Percentiles rank a stretch among this genome's conserved stretches.
phyloP scores from a whole-genome alignment of 306 rosid species.

The Cercis canadensis region DNA sequence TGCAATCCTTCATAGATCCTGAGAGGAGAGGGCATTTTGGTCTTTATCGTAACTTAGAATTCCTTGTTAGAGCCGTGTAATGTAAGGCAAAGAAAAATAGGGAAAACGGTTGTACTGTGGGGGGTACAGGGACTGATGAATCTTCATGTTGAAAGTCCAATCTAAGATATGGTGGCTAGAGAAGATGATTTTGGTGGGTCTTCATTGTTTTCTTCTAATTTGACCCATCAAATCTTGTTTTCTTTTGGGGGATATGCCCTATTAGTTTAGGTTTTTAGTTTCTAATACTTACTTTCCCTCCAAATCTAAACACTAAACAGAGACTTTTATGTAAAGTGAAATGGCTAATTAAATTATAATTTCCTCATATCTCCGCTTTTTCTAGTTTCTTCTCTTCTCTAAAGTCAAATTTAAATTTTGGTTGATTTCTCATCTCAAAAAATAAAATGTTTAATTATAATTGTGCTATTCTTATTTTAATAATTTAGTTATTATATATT shows the following conservation, averaged over 20 bases:
- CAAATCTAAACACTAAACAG: slow-evolving; percentile 5
- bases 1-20: slow-evolving; percentile 46
- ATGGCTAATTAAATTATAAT: slow-evolving; percentile 32
- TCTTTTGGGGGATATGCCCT: slow-evolving; percentile 30
- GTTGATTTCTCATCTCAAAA: no score
- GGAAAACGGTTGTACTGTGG: slow-evolving; percentile 12
- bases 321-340: slow-evolving; percentile 46
- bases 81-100: background rate
- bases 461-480: no score
- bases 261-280: slow-evolving; percentile 24
- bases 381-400: no score
- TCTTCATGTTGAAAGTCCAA: slow-evolving; percentile 32
- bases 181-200: slow-evolving; percentile 49
- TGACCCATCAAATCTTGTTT: slow-evolving; percentile 37
- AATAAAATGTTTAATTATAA: no score
- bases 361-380: background rate
- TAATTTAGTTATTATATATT: no score
- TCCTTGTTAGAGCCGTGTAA: background rate
- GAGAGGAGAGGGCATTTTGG: slow-evolving; percentile 35
- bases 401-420: no score
- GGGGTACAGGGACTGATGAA: slow-evolving; percentile 2
- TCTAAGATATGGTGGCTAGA: slow-evolving; percentile 54
- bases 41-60: background rate
- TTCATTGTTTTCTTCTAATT: slow-evolving; percentile 35
- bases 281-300: slow-evolving; percentile 2